Base-by-base conservation (phyloP, 1,139 yeast species). In the Kluyveromyces sp. region DNA sequence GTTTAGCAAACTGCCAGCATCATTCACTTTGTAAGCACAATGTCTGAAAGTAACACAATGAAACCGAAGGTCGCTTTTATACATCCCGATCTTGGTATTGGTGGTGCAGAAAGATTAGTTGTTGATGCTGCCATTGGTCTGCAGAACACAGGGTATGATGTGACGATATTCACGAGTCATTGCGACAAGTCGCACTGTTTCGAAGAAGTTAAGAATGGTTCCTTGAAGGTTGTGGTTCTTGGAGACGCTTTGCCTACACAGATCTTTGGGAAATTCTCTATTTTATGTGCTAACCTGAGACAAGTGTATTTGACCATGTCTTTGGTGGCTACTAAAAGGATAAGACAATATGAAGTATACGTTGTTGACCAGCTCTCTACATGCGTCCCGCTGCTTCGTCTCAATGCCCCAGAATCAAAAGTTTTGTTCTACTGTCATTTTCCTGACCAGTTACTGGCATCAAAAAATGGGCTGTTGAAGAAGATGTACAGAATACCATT, bases 81-180 rank as follows among this genome's bases (percentile, higher is more conserved):
- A 12, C 99, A 92, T 60, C 99, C 99, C 0, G 99, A 92, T 65
- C 68, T 92, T 43, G 98, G 98, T 0, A 92, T 92, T 47, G 89
- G 96, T 6, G 99, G 99, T 3, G 99, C 99, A 0, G 99, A 92
- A 63, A 70, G 99, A 47, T 71, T 94, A 20, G 89, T 92, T 1
- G 95, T 92, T 1, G 99, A 92, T 64, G 94, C 95, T 2, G 98
- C 97, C 0, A 70, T 87, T 2, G 96, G 96, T 0, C 68, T 92
- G 20, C 88, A 89, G 61, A 71, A 75, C 2, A 64, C 70, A n/a
- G 80, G 81, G 3, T 81, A 87, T 57, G 69, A 74, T 0, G 79
- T 92, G 13, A 72, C 73, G 7, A 73, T 89, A 6, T 87, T 74
- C 64, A 92, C 98, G 0, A 87, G 96, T 0, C 95, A 92, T 60